Base-by-base conservation (phyloP, 176 grass and related monocot species). In the Oryza meridionalis region DNA sequence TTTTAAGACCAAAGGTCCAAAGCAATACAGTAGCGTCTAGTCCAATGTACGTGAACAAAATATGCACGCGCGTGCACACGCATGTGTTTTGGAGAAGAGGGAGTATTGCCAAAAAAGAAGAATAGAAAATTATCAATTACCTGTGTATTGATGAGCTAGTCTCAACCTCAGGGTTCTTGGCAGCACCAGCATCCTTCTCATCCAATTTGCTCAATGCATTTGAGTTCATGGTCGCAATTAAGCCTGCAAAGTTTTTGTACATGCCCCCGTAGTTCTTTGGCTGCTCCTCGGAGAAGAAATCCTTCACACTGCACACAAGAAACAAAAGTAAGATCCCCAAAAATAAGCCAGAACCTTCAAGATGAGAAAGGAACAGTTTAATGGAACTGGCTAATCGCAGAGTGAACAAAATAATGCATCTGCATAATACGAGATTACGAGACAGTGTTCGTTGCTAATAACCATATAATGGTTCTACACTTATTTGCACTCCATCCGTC, bases 241-340 rank as follows among this genome's bases (percentile, higher is more conserved):
- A 84, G 74, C 72, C 88, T 44, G 91, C 55, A 44, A 99, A 88
- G 84, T 99, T 92, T 85, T 94, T 96, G 90, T 99, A 99, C 85
- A 92, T 87, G 16, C 94, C 84, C 62, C 77, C 76, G 14, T 89
- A 94, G 88, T 96, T 99, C 75, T 92, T 99, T 5, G 81, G 62
- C 69, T 84, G 74, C 69, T 80, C 59, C 6, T 81, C 86, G 6
- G 82, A 82, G 63, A 99, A 90, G 77, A 88, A 95, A 61, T 99
- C 96, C 64, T 96, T 90, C 32, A 94, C 90, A 16, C 96, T 99
- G 71, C 42, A 93, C 67, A 76, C 3, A 33, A 63, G 63, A 31
- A 75, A 84, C 10, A 32, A 75, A 33, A 32, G 62, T 90, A 86
- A 67, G 5, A 55, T 74, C 72, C 7, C 75, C 7, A 29, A 70